These are phyloP conservation scores for Fusarium buxicola DNA, from an alignment of 2,329 filamentous ascomycete genomes.

Conservation along the genomic window DNA sequence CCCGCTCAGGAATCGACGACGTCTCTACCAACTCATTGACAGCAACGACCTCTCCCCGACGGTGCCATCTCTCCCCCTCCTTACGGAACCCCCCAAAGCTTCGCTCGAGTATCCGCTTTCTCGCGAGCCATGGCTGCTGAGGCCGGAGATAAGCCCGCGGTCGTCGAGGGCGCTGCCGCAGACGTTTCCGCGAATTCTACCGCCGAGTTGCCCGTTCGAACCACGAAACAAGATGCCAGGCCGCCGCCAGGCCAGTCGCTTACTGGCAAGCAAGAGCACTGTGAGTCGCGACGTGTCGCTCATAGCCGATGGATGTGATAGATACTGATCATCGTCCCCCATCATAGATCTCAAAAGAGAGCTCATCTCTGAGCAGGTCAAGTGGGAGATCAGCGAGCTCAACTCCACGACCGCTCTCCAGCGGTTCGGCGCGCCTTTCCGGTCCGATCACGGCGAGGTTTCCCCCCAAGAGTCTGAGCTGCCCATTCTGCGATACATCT, in stretches of 20 bases:
- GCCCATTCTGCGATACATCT: slow-evolving; percentile 94
- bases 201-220: slow-evolving; percentile 48
- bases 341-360: slow-evolving; percentile 87
- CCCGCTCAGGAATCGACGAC: slow-evolving; percentile 19
- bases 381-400: slow-evolving; percentile 90
- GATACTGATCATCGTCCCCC: slow-evolving; percentile 24
- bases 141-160: slow-evolving; percentile 42
- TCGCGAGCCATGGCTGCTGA: slow-evolving; percentile 46
- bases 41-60: slow-evolving; percentile 1
- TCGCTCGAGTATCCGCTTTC: slow-evolving; percentile 18
- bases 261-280: slow-evolving; percentile 98
- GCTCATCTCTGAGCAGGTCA: slow-evolving; percentile 89
- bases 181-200: slow-evolving; percentile 22
- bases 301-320: neutral
- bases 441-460: slow-evolving; percentile 91
- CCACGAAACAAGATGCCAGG: slow-evolving; percentile 45
- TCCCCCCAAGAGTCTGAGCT: slow-evolving; percentile 93
- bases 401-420: slow-evolving; percentile 95
- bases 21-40: slow-evolving; percentile 28
- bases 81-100: slow-evolving; percentile 2
- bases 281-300: slow-evolving; percentile 62
- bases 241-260: slow-evolving; percentile 64
- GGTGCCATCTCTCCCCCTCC: slow-evolving; percentile 1
- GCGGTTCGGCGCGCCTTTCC: slow-evolving; percentile 95
- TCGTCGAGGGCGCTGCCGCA: slow-evolving; percentile 33